Base-by-base conservation (phyloP, 2,329 filamentous ascomycete species). In the Sclerotinia trifoliorum region DNA sequence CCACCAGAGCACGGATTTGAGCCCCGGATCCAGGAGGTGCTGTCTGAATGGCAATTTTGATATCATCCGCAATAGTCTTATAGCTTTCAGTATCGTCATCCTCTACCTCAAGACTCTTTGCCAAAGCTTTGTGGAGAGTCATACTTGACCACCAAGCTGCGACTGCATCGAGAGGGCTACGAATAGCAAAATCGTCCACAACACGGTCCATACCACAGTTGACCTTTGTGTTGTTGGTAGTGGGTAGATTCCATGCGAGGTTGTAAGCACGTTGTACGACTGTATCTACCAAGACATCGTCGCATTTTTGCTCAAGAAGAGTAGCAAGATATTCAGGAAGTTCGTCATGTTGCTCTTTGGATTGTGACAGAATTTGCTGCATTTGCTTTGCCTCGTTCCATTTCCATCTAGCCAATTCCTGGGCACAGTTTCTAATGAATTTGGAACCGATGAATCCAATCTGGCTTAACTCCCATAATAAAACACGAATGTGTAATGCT, bases 111-210 rank as follows among this genome's bases (percentile, higher is more conserved):
- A 96, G 82, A 48, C 86, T 88, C 21, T 83, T 82, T 17, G 88
- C 82, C 39, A 97, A 83, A 3, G 87, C 88, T 68, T 85, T 84
- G 74, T 93, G 91, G 49, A 97, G 80, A 17, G 87, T 83, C 67
- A 90, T 83, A 71, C 88, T 92, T 0, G 94, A 96, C 82, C 89
- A 95, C 94, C 94, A 97, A 2, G 94, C 92, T 8, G 94, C 92
- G 64, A 97, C 87, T 17, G 93, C 93, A 57, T 97, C 94, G 72
- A 97, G 86, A 0, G 94, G 92, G 24, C 92, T 95, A 65, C 91
- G 88, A 70, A 97, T 91, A 3, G 93, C 90, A 65, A 88, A 87
- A 75, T 97, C 94, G 69, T 95, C 91, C 3, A 95, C 91, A 0
- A 97, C 92, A 7, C 86, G 84, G 76, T 96, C 91, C 84, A 96